Conservation (phyloP, 2,329 filamentous ascomycete species). For the Tolypocladium endophyticum region DNA sequence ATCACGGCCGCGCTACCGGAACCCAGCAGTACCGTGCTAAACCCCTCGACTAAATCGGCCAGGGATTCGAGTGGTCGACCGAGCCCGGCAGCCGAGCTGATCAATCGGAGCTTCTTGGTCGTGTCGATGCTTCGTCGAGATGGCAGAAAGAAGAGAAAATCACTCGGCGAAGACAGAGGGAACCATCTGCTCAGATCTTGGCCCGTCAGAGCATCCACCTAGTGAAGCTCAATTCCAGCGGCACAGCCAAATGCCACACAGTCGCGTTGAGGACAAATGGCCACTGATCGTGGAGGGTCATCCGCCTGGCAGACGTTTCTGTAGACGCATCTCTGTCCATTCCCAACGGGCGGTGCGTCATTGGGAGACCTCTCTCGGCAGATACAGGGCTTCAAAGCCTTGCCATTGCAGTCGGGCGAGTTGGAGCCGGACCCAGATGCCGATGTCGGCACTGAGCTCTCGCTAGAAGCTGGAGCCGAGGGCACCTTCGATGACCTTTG, state of each 20-base stretch:
- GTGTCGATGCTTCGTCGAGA: slow-evolving; percentile 36
- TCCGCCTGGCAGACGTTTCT: slow-evolving; percentile 47
- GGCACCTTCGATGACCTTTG: slow-evolving; percentile 3
- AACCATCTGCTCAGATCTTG: slow-evolving; percentile 45
- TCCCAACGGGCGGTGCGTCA: slow-evolving; percentile 18
- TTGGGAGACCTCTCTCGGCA: slow-evolving; percentile 12
- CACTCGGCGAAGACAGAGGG: slow-evolving; percentile 40
- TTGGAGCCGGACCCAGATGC: background rate
- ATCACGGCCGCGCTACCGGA: slow-evolving; percentile 10
- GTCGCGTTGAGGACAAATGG: slow-evolving; percentile 52
- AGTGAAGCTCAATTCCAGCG: slow-evolving; percentile 53
- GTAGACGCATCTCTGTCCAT: slow-evolving; percentile 18
- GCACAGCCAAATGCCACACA: slow-evolving; percentile 57
- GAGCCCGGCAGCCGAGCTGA: slow-evolving; percentile 44
- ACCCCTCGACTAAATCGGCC: slow-evolving; percentile 9
- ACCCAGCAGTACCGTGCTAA: slow-evolving; percentile 11
- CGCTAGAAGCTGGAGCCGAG: slow-evolving; percentile 2
- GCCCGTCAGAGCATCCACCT: slow-evolving; percentile 33
- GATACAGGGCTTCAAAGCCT: slow-evolving; percentile 7
- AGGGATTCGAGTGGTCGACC: slow-evolving; percentile 11
- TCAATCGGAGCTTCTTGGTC: slow-evolving; percentile 47
- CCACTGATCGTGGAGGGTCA: slow-evolving; percentile 53
- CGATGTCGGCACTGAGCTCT: slow-evolving; percentile 7
- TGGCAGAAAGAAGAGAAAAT: slow-evolving; percentile 50
- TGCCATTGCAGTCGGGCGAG: background rate